These are phyloP conservation scores for Psidium friedrichsthalianum DNA, from an alignment of 345 rosid species.

Conservation along the genomic window DNA sequence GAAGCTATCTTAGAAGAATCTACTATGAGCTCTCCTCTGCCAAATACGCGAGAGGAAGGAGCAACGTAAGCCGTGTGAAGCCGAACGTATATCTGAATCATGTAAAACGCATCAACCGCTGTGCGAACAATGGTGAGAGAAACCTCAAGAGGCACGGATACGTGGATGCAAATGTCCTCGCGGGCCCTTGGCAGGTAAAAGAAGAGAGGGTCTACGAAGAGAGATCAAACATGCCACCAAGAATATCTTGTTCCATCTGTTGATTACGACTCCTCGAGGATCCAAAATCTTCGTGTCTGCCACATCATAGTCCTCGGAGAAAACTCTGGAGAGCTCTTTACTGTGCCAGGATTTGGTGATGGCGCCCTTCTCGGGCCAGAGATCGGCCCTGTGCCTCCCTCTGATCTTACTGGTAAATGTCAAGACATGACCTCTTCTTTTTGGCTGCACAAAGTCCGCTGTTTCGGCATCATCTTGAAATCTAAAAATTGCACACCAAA, in stretches of 20 bases:
- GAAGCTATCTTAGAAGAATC: constrained; percentile 32
- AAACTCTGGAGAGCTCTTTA: constrained; percentile 36
- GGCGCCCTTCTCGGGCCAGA: neutral
- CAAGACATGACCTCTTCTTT: neutral
- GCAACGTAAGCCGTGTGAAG: constrained; percentile 49
- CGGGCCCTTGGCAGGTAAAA: constrained; percentile 29
- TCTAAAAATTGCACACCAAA: constrained; percentile 13
- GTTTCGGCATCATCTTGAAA: constrained; percentile 16
- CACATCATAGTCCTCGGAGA: constrained; percentile 42
- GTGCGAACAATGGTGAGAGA: constrained; percentile 24
- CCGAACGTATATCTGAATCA: constrained; percentile 24
- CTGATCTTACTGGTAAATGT: constrained; percentile 5
- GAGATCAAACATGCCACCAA: constrained; percentile 45
- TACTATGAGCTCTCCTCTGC: constrained; percentile 54
- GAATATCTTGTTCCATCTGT: constrained; percentile 45
- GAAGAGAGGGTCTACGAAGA: constrained; percentile 49
- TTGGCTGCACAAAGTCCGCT: neutral
- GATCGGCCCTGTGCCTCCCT: constrained; percentile 1
- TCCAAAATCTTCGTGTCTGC: constrained; percentile 26
- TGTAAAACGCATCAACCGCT: constrained; percentile 33
- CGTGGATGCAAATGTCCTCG: constrained; percentile 17
- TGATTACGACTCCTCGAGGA: constrained; percentile 35
- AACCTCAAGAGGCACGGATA: constrained; percentile 18
- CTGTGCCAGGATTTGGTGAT: constrained; percentile 2
- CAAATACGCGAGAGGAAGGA: constrained; percentile 56